Conservation (phyloP, 2,329 filamentous ascomycete species). For the Pseudocercospora cruenta region DNA sequence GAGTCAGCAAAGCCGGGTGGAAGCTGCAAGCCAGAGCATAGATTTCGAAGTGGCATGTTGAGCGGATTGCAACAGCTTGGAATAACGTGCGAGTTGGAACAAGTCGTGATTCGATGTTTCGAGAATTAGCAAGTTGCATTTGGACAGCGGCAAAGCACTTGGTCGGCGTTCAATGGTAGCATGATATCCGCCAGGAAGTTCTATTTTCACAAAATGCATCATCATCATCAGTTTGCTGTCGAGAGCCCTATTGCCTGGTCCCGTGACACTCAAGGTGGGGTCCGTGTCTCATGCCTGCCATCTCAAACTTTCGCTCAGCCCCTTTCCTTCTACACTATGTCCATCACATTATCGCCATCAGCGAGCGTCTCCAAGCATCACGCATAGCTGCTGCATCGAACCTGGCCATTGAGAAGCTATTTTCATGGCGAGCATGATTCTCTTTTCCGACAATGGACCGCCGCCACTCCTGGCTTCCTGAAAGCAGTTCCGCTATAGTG, state of each 20-base stretch:
- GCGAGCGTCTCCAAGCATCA: too few species aligned
- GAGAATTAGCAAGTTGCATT: neutral
- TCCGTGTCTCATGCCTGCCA: neutral
- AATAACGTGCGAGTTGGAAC: neutral
- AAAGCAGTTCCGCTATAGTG: too few species aligned
- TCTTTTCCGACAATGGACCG: neutral
- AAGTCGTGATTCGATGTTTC: neutral
- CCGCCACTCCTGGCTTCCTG: neutral
- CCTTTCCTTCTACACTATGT: neutral
- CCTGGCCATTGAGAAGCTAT: neutral
- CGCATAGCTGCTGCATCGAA: too few species aligned
- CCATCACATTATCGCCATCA: neutral
- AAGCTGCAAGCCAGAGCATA: slow-evolving; percentile 25
- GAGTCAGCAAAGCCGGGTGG: slow-evolving; percentile 33
- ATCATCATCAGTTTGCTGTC: neutral
- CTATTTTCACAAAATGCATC: neutral
- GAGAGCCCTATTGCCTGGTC: neutral
- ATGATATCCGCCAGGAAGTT: neutral
- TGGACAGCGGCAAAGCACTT: neutral
- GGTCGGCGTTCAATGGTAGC: neutral
- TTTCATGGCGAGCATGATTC: neutral
- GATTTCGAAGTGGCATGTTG: neutral
- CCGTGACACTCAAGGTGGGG: neutral
- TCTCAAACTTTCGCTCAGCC: neutral
- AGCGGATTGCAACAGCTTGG: neutral